A percentile compares a stretch with the other conserved stretches of the same genome.
Evolutionary conservation across 176 grass and related monocot species (phyloP).

Genomic region (Oryza nivara): DNA sequence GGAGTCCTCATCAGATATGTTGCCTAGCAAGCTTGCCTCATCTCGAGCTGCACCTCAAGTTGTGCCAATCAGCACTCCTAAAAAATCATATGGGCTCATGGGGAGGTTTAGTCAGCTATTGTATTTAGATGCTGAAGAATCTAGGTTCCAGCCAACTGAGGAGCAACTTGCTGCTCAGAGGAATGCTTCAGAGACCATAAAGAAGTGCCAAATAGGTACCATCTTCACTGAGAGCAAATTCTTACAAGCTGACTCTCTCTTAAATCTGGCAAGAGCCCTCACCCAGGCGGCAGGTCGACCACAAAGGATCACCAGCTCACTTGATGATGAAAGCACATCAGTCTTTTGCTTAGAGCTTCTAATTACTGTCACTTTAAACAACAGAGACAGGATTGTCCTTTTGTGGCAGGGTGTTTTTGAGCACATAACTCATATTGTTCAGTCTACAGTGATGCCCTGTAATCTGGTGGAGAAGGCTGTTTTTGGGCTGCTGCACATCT

Average conservation of each 20-base stretch:
- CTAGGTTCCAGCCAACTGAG: conserved; percentile 77
- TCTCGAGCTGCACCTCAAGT: conserved; percentile 51
- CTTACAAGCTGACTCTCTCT: conserved; percentile 86
- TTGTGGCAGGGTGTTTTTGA: conserved; percentile 93
- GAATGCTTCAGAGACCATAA: conserved; percentile 75
- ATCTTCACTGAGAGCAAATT: conserved; percentile 98
- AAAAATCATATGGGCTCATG: conserved; percentile 81
- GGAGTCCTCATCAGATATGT: conserved; percentile 64
- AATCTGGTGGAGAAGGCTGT: conserved; percentile 97
- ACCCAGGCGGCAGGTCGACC: conserved; percentile 79
- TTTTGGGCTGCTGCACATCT: conserved; percentile 90
- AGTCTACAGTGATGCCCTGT: conserved; percentile 95
- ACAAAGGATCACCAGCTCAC: conserved; percentile 71
- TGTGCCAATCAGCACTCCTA: conserved; percentile 59
- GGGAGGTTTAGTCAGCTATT: conserved; percentile 92
- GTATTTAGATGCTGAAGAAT: conserved; percentile 80
- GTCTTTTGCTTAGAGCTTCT: conserved; percentile 97
- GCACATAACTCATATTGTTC: conserved; percentile 92
- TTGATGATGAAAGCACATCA: conserved; percentile 78
- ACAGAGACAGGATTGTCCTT: conserved; percentile 91
- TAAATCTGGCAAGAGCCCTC: conserved; percentile 71
- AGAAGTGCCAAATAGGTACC: conserved; percentile 80
- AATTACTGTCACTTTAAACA: conserved; percentile 91
- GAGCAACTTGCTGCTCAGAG: conserved; percentile 84
- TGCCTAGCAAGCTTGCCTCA: conserved; percentile 51